Conservation (phyloP, 441 rosid genomes). For the Populus hybrid region DNA sequence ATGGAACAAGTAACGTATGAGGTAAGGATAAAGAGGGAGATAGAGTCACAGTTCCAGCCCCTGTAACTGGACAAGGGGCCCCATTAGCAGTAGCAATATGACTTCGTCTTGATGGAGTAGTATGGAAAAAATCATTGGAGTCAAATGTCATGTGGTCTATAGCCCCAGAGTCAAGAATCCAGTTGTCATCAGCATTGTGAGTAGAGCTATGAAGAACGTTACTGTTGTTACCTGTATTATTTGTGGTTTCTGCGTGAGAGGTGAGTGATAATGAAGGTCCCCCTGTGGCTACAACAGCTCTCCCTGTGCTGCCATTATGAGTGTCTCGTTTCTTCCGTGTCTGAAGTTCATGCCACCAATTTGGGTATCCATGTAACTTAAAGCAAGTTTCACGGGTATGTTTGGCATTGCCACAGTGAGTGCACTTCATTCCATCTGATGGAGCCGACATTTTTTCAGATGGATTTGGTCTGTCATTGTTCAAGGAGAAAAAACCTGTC, state of each 20-base stretch:
- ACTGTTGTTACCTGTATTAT: background rate
- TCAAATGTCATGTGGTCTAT: background rate
- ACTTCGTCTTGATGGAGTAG: fast-evolving
- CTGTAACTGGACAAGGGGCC: fast-evolving
- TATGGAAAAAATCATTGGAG: background rate
- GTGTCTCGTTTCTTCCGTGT: no score
- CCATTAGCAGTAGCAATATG: background rate
- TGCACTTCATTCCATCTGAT: no score
- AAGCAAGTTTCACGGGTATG: no score
- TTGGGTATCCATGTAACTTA: no score
- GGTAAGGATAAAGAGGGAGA: background rate
- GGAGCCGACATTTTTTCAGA: fast-evolving
- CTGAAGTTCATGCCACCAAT: no score
- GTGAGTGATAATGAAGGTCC: background rate
- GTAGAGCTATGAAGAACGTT: background rate
- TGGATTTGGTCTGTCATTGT: background rate
- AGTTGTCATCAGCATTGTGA: background rate
- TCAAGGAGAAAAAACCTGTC: fast-evolving
- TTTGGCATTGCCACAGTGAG: no score
- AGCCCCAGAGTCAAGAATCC: background rate
- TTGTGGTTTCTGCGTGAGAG: background rate
- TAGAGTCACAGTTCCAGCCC: background rate
- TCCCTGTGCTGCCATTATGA: background rate
- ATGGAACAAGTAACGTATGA: background rate
- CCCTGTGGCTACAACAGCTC: background rate